Evolutionary conservation across 148 eudicot species (phyloP), one percentile per base, ranked within the genome.

Genomic region (Rhododendron ferrugineum): DNA sequence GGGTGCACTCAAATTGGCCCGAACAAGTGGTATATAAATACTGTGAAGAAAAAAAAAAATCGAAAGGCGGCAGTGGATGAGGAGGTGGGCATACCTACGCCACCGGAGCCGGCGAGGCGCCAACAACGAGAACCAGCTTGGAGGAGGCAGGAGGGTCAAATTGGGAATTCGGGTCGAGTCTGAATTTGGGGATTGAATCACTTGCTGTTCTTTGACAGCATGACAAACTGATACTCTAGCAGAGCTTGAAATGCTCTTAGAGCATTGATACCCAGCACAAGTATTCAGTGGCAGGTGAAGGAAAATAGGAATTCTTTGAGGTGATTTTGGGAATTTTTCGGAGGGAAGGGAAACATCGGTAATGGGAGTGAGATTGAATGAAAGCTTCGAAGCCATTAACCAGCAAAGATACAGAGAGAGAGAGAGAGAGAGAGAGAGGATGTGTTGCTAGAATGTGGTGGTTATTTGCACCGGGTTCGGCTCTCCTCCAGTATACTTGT

Each of bases 101-200:
- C 98, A 22, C 98, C 98, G 32, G 98, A 86, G 86, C 94, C 98
- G 82, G n/a, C n/a, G n/a, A n/a, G n/a, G n/a, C n/a, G n/a, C 98
- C 98, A 85, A 91, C 92, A 79, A 96, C 98, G 75, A 96, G 95
- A 86, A 96, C 95, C 40, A 91, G 77, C 90, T 96, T 93, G 82
- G 92, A 89, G 82, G 93, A 84, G 13, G 88, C 83, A 62, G 79
- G 34, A 64, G 89, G 75, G 15, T 84, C 6, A 14, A 88, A 42
- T 83, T 85, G 81, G 8, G 90, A 70, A 10, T 37, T 73, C 72
- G 72, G 4, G 88, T 83, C n/a, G 92, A 68, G 60, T 89, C 78
- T 13, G 85, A 78, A 86, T 86, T 62, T 36, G 82, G 42, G 10
- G 91, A 90, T 79, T 93, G 86, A 46, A 80, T 23, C 26, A 81